These are phyloP conservation scores for Neonectria punicea DNA, from an alignment of 2,329 filamentous ascomycete genomes.

Conservation along the genomic window DNA sequence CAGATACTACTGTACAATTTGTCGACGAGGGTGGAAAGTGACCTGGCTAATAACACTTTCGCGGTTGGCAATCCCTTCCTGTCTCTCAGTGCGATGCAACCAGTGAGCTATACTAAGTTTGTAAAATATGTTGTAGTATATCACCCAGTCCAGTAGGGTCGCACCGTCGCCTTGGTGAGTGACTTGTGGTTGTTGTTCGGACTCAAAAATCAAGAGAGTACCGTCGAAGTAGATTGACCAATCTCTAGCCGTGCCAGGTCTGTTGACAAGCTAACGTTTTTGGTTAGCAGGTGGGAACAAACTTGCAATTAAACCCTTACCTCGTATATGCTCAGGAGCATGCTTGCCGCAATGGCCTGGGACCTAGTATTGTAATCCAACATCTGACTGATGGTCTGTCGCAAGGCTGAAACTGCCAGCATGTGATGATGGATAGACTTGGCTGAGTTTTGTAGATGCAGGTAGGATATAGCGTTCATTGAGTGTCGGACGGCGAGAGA, in stretches of 20 bases:
- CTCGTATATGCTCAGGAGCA: constrained; percentile 18
- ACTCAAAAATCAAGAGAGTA: constrained; percentile 14
- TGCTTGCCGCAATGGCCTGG: constrained; percentile 15
- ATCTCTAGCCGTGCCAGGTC: background rate
- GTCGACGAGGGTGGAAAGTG: constrained; percentile 1
- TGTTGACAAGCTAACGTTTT: background rate
- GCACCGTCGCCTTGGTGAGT: background rate
- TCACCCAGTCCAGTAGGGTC: constrained; percentile 13
- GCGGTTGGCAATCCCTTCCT: constrained; percentile 2
- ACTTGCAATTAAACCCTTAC: background rate
- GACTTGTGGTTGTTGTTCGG: background rate
- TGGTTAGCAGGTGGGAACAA: background rate
- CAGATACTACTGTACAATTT: background rate
- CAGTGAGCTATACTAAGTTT: constrained; percentile 14
- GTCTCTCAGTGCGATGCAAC: background rate
- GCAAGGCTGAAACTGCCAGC: constrained; percentile 6
- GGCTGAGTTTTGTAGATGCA: background rate
- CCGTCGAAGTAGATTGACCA: constrained; percentile 21
- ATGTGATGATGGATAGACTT: constrained; percentile 11
- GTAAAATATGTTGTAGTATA: constrained; percentile 19
- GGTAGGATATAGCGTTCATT: constrained; percentile 16
- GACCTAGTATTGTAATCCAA: background rate
- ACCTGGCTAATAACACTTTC: background rate
- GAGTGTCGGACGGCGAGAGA: constrained; percentile 20
- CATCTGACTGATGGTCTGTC: background rate